Evolutionary conservation across 345 rosid genomes (phyloP).

Genomic region (Moringa oleifera): DNA sequence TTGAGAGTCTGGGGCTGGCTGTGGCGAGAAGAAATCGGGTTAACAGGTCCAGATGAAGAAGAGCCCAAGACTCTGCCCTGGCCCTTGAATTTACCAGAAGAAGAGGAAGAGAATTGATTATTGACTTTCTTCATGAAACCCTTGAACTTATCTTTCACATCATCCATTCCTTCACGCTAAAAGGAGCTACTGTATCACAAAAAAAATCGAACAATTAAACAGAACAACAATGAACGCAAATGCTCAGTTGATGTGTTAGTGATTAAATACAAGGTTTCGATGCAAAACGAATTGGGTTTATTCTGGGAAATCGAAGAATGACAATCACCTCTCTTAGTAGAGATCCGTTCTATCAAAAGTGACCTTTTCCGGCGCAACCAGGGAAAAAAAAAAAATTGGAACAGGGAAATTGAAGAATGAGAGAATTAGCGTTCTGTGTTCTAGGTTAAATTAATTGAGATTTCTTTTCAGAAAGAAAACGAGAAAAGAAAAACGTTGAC

Average conservation of each 20-base stretch:
- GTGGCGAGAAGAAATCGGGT: constrained; percentile 40
- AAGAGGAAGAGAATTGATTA: constrained; percentile 48
- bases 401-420: not conserved
- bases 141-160: constrained; percentile 77
- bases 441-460: too few relatives aligned
- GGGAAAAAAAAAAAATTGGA: not conserved
- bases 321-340: too few relatives aligned
- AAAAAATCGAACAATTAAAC: not conserved
- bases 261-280: not conserved
- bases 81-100: constrained; percentile 87
- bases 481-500: too few relatives aligned
- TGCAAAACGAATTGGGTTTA: too few relatives aligned
- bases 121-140: constrained; percentile 91
- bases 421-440: too few relatives aligned
- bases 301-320: not conserved
- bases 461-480: too few relatives aligned
- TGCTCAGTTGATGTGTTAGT: not conserved
- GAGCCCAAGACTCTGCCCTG: constrained; percentile 81
- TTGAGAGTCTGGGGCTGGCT: constrained; percentile 32
- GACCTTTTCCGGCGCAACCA: too few relatives aligned
- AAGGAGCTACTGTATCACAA: not conserved
- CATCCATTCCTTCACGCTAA: constrained; percentile 44
- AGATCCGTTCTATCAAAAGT: too few relatives aligned
- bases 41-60: constrained; percentile 46
- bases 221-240: not conserved